A percentile compares a stretch with the other conserved stretches of the same genome.
Conservation (phyloP, 2,329 filamentous ascomycete genomes). For the Cadophora malorum region DNA sequence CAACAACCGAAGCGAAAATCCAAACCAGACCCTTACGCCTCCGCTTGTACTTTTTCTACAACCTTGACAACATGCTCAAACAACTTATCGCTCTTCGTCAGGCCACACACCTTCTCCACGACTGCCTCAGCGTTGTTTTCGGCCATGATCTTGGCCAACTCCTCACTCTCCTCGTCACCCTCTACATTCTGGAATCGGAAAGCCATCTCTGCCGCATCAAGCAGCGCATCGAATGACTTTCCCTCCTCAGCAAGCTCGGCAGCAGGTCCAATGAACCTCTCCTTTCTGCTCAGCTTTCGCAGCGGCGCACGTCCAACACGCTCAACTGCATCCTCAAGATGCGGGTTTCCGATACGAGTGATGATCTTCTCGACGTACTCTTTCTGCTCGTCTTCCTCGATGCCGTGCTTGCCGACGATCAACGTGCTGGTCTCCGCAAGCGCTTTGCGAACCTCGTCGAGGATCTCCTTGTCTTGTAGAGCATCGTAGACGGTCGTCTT, state of each 20-base stretch:
- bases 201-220: slow-evolving; percentile 87
- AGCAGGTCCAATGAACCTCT: slow-evolving; percentile 94
- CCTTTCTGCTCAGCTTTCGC: slow-evolving; percentile 91
- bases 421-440: slow-evolving; percentile 86
- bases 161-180: slow-evolving; percentile 85
- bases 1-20: slow-evolving; percentile 7
- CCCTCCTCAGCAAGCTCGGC: slow-evolving; percentile 85
- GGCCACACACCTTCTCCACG: slow-evolving; percentile 80
- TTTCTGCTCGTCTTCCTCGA: slow-evolving; percentile 75
- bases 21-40: slow-evolving; percentile 34
- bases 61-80: slow-evolving; percentile 77
- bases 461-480: slow-evolving; percentile 80
- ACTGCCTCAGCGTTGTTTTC: slow-evolving; percentile 75
- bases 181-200: slow-evolving; percentile 95
- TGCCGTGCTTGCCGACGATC: slow-evolving; percentile 86
- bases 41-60: slow-evolving; percentile 81
- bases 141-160: slow-evolving; percentile 86
- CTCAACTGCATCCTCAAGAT: slow-evolving; percentile 90
- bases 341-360: slow-evolving; percentile 89
- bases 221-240: slow-evolving; percentile 73
- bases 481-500: slow-evolving; percentile 91
- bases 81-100: slow-evolving; percentile 78
- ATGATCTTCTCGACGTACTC: slow-evolving; percentile 94
- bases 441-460: slow-evolving; percentile 78
- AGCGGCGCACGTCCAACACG: slow-evolving; percentile 94